A percentile compares a stretch with the other conserved stretches of the same genome.
phyloP scores from a whole-genome alignment of 176 grass and related monocot species.

The Tillandsia fasciculata region DNA sequence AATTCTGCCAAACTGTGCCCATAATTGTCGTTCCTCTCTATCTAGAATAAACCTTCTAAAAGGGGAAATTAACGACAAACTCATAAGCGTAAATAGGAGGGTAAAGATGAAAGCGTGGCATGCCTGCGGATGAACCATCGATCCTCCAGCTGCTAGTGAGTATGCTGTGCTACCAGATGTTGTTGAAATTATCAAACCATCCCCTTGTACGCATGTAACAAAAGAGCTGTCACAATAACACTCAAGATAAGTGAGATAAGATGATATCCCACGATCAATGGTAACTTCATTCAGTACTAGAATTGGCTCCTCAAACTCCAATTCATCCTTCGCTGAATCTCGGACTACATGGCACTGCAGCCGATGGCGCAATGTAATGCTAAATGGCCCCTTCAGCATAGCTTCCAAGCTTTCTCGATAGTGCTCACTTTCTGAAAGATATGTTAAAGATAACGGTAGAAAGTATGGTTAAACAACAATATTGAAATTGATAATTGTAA shows the following conservation, averaged over 20 bases:
- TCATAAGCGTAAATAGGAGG: not conserved
- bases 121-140: conserved; percentile 99
- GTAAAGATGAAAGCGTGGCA: conserved; percentile 1
- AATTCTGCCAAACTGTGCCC: too few relatives aligned
- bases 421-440: conserved; percentile 57
- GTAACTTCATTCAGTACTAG: conserved; percentile 86
- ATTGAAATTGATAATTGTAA: not conserved
- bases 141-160: conserved; percentile 88
- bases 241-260: conserved; percentile 88
- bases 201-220: conserved; percentile 91
- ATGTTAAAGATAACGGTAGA: conserved; percentile 41
- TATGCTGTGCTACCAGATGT: conserved; percentile 96
- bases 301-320: conserved; percentile 69
- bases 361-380: conserved; percentile 77
- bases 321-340: conserved; percentile 77
- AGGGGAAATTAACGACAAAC: not conserved
- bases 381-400: conserved; percentile 64
- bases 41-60: too few relatives aligned
- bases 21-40: too few relatives aligned
- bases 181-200: conserved; percentile 83
- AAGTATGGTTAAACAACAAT: not conserved
- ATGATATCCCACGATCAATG: conserved; percentile 88
- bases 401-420: conserved; percentile 63
- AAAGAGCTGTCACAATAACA: conserved; percentile 92
- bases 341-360: conserved; percentile 90